Evolutionary conservation across 176 grass and related monocot genomes (phyloP).

Genomic region (Eragrostis curvula): DNA sequence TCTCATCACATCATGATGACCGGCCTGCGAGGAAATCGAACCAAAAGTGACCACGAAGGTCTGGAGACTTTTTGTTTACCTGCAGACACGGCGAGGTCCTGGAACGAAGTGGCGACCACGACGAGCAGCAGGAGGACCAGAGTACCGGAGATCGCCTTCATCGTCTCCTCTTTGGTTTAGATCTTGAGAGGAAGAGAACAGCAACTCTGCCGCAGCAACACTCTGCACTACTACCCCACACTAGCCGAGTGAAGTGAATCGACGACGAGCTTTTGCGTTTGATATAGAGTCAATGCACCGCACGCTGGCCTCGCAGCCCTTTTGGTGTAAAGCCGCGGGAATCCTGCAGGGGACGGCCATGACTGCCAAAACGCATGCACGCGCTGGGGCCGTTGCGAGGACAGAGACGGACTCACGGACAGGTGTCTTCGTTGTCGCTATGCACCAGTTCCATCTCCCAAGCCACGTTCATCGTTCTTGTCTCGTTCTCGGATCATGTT

Average conservation of each 20-base stretch:
- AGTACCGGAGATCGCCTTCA: slow-evolving; percentile 1
- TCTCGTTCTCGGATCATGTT: no score
- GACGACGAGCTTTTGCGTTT: neutral
- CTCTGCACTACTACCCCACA: neutral
- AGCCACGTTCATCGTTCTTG: no score
- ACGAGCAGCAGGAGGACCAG: neutral
- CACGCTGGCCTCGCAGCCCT: neutral
- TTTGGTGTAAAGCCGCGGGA: neutral
- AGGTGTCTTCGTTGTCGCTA: neutral
- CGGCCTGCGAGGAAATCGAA: no score
- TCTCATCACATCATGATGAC: no score
- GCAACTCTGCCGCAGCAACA: no score
- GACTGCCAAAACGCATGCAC: neutral
- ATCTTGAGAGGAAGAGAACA: no score
- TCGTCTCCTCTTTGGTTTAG: neutral
- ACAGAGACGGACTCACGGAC: neutral
- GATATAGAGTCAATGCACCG: slow-evolving; percentile 6
- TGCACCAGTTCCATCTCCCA: neutral
- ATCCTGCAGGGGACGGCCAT: slow-evolving; percentile 11
- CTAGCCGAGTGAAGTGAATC: neutral
- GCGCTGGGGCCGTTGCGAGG: neutral
- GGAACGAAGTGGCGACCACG: slow-evolving; percentile 1
- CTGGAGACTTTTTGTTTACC: no score
- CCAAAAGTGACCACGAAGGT: no score
- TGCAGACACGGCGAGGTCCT: slow-evolving; percentile 31